Evolutionary conservation across 2,329 filamentous ascomycete genomes (phyloP).

Genomic region (Hyphodiscus sp.): DNA sequence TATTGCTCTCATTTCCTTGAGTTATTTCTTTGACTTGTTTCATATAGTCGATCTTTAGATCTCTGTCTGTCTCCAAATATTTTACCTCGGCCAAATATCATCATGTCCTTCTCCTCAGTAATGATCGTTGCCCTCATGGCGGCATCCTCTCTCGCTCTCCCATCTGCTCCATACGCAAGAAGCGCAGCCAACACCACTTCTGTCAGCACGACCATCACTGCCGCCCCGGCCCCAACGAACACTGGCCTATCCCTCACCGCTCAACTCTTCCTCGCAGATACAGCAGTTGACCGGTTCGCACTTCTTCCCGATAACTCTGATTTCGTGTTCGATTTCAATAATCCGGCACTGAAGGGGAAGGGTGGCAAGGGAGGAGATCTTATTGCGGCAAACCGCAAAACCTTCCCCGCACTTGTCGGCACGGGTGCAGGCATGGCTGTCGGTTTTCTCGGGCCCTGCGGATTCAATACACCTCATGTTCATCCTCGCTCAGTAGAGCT

Average conservation of each 20-base stretch:
- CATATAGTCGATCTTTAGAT: neutral
- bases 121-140: neutral
- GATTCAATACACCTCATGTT: slow-evolving; percentile 51
- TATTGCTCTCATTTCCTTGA: neutral
- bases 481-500: slow-evolving; percentile 49
- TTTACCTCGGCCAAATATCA: neutral
- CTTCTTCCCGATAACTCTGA: slow-evolving; percentile 38
- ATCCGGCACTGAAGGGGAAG: slow-evolving; percentile 25
- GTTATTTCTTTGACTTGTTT: neutral
- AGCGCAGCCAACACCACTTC: neutral
- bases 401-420: slow-evolving; percentile 49
- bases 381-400: slow-evolving; percentile 30
- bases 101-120: neutral
- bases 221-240: neutral
- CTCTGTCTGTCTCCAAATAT: too few species aligned
- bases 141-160: neutral
- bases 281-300: slow-evolving; percentile 37
- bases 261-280: slow-evolving; percentile 28
- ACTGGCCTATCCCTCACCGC: slow-evolving; percentile 13
- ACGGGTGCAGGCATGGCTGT: slow-evolving; percentile 45
- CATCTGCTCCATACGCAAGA: neutral
- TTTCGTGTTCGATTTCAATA: slow-evolving; percentile 44
- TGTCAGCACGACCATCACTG: neutral
- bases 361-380: slow-evolving; percentile 41
- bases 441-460: slow-evolving; percentile 45